Evolutionary conservation across 768 basidiomycete genomes (phyloP).

Genomic region (Leccinum arenicola): DNA sequence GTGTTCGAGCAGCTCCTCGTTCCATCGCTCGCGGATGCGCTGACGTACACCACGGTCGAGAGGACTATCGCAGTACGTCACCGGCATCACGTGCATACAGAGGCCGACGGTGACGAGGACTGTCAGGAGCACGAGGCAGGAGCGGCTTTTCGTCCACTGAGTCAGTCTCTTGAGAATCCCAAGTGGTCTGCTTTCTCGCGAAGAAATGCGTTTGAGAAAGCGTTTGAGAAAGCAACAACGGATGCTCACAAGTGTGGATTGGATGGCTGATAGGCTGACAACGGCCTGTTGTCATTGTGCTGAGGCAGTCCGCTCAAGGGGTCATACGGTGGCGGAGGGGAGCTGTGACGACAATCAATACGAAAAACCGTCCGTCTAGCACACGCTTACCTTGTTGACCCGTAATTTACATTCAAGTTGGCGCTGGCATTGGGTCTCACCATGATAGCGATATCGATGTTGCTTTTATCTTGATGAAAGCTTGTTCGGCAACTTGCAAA

Average conservation of each 20-base stretch:
- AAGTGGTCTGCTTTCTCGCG: not conserved
- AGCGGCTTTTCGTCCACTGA: not conserved
- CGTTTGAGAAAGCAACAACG: not conserved
- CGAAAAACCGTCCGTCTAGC: not conserved
- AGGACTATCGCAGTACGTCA: constrained; percentile 6
- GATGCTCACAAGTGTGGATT: not conserved
- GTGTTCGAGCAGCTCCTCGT: constrained; percentile 16
- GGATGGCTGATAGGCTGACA: not conserved
- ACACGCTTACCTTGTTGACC: not conserved
- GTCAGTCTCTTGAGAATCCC: not conserved
- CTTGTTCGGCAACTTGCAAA: not conserved
- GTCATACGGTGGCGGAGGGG: not conserved
- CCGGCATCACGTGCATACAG: not conserved
- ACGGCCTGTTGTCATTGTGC: not conserved
- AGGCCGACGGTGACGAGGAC: not conserved
- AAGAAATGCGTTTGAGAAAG: not conserved
- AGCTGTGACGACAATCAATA: not conserved
- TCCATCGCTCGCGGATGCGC: constrained; percentile 21
- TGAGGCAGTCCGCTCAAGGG: not conserved
- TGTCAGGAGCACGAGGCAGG: not conserved
- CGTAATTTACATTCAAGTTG: not conserved
- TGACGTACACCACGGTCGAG: constrained; percentile 19
- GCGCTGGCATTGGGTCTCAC: not conserved
- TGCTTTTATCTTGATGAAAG: not conserved
- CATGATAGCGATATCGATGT: not conserved